phyloP scores from a whole-genome alignment of 2,329 filamentous ascomycete species.

The Clarireedia homoeocarpa region DNA sequence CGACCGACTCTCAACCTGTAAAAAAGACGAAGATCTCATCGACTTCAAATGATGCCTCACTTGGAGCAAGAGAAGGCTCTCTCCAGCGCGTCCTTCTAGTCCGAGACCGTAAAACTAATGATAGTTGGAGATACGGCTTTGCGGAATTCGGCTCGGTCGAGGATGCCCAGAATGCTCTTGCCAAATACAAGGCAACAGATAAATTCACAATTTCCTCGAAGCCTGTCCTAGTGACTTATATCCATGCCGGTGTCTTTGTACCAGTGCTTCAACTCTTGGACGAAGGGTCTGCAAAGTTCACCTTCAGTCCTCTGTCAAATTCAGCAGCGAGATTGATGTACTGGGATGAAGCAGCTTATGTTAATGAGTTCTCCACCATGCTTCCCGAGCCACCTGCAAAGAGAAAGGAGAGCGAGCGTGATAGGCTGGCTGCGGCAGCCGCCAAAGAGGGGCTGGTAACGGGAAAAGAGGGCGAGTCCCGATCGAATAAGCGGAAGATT shows the following conservation, averaged over 20 bases:
- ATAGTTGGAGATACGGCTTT: slow-evolving; percentile 76
- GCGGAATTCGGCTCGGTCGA: slow-evolving; percentile 72
- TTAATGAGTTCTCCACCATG: slow-evolving; percentile 52
- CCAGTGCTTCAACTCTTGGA: slow-evolving; percentile 55
- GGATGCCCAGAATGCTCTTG: slow-evolving; percentile 67
- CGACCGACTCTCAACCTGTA: slow-evolving; percentile 26
- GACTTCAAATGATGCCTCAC: slow-evolving; percentile 41
- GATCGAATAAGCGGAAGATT: slow-evolving; percentile 48
- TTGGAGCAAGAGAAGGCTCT: slow-evolving; percentile 65
- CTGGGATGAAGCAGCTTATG: slow-evolving; percentile 68
- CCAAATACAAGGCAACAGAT: slow-evolving; percentile 62
- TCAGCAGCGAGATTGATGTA: slow-evolving; percentile 62
- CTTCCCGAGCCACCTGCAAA: slow-evolving; percentile 33
- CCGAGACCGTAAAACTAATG: slow-evolving; percentile 60
- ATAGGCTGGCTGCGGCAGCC: slow-evolving; percentile 32
- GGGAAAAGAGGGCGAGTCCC: slow-evolving; percentile 28
- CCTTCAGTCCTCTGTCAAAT: slow-evolving; percentile 65
- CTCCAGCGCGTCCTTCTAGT: slow-evolving; percentile 70
- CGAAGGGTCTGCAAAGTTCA: slow-evolving; percentile 51
- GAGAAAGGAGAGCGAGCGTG: slow-evolving; percentile 24
- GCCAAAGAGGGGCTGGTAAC: slow-evolving; percentile 30
- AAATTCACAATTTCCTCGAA: slow-evolving; percentile 73
- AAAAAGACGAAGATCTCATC: slow-evolving; percentile 44
- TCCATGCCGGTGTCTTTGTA: slow-evolving; percentile 79
- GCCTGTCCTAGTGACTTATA: slow-evolving; percentile 63